A percentile compares a stretch with the other conserved stretches of the same genome.
Conservation (phyloP, 805 yeast genomes). For the Hanseniaspora lindneri region DNA sequence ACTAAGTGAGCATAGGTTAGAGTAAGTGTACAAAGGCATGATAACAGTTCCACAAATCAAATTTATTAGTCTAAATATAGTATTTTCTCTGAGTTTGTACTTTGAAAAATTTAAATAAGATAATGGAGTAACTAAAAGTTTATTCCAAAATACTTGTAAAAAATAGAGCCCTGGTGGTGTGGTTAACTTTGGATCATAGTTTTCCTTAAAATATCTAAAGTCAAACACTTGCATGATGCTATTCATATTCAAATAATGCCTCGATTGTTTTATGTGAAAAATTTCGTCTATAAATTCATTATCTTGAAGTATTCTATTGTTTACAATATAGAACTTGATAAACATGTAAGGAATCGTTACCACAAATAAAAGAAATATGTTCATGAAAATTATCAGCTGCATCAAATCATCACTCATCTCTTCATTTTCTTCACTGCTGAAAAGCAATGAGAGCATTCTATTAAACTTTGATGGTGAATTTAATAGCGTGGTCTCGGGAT, state of each 20-base stretch:
- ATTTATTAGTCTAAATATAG: constrained; percentile 46
- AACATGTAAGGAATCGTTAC: constrained; percentile 6
- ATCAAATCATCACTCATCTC: neutral
- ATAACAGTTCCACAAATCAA: constrained; percentile 49
- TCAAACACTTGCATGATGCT: constrained; percentile 29
- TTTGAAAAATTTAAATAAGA: constrained; percentile 14
- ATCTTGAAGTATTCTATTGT: neutral
- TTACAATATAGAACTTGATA: constrained; percentile 4
- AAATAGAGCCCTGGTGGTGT: constrained; percentile 90
- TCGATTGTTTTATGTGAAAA: constrained; percentile 76
- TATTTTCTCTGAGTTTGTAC: constrained; percentile 23
- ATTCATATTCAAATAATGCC: constrained; percentile 48
- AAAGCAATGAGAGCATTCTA: neutral
- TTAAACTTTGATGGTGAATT: no score
- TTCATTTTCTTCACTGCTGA: neutral
- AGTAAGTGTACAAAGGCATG: constrained; percentile 39
- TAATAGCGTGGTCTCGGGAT: no score
- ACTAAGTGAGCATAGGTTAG: constrained; percentile 32
- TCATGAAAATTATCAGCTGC: neutral
- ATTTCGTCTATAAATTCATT: constrained; percentile 47
- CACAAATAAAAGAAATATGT: neutral
- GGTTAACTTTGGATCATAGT: constrained; percentile 84
- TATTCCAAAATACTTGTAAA: constrained; percentile 32
- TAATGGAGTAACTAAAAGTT: constrained; percentile 21
- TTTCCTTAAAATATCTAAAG: neutral